Conservation (phyloP, 1,284 basidiomycete species). For the Coniferiporia weirii region DNA sequence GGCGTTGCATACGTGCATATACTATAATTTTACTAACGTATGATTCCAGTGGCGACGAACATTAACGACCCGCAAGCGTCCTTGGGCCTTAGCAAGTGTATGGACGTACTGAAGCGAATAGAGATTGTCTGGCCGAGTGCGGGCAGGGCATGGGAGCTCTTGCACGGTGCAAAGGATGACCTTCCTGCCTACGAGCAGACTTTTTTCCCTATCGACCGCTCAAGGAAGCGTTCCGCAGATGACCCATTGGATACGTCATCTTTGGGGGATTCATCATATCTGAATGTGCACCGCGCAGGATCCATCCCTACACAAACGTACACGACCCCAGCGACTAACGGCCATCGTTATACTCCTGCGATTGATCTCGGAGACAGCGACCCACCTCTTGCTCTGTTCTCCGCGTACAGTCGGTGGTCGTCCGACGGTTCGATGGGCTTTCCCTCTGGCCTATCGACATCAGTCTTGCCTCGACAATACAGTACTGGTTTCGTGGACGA, state of each 20-base stretch:
- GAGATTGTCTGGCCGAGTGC: slow-evolving; percentile 74
- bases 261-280: background rate
- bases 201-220: slow-evolving; percentile 24
- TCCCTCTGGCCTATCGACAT: slow-evolving; percentile 49
- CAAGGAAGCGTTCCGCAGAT: slow-evolving; percentile 22
- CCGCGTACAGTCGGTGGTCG: slow-evolving; percentile 48
- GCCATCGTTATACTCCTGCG: slow-evolving; percentile 4
- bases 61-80: slow-evolving; percentile 64
- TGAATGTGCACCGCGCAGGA: background rate
- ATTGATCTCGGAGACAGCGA: background rate
- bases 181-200: slow-evolving; percentile 26
- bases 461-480: slow-evolving; percentile 63
- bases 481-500: slow-evolving; percentile 58
- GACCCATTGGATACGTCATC: slow-evolving; percentile 1
- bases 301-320: background rate
- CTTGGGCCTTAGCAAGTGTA: slow-evolving; percentile 60
- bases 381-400: background rate
- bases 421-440: slow-evolving; percentile 35
- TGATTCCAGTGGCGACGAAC: slow-evolving; percentile 48
- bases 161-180: slow-evolving; percentile 58
- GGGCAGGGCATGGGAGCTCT: slow-evolving; percentile 65
- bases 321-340: slow-evolving; percentile 1
- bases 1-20: background rate
- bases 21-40: slow-evolving; percentile 21
- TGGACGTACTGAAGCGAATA: slow-evolving; percentile 66